Conservation (phyloP, 164 flowering plant genomes). For the Vitis riparia region DNA sequence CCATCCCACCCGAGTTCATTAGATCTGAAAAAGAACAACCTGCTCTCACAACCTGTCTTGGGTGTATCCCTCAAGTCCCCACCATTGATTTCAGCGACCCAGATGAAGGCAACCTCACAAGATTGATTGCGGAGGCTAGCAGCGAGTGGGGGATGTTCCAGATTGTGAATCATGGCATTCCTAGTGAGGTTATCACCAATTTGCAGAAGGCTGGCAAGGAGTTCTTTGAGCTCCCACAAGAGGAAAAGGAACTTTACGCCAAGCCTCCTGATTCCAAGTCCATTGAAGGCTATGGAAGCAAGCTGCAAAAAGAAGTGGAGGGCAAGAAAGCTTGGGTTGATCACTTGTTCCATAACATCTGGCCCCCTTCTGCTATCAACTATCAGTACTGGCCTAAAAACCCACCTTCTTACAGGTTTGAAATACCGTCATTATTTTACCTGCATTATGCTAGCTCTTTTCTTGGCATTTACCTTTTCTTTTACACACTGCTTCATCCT, state of each 20-base stretch:
- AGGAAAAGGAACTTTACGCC: conserved; percentile 66
- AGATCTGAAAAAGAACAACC: conserved; percentile 35
- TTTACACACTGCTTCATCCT: too few relatives aligned
- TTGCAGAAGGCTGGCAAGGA: conserved; percentile 61
- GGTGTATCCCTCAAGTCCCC: conserved; percentile 42
- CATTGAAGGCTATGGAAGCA: conserved; percentile 76
- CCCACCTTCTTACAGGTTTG: conserved; percentile 65
- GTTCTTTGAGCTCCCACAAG: conserved; percentile 71
- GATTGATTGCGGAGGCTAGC: conserved; percentile 41
- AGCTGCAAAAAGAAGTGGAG: conserved; percentile 55
- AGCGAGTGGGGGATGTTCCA: conserved; percentile 70
- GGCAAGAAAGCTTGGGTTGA: conserved; percentile 84
- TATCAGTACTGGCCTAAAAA: conserved; percentile 72
- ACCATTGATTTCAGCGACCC: conserved; percentile 39
- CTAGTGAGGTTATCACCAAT: conserved; percentile 41
- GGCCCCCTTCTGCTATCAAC: conserved; percentile 70
- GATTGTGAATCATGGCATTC: conserved; percentile 67
- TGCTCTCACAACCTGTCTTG: conserved; percentile 29
- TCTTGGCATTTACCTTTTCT: background rate
- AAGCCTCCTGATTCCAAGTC: conserved; percentile 29
- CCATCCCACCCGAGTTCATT: conserved; percentile 36
- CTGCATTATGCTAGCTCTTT: too few relatives aligned
- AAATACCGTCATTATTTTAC: background rate
- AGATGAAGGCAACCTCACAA: conserved; percentile 30
- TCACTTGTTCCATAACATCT: conserved; percentile 69